phyloP scores from a whole-genome alignment of 2,329 filamentous ascomycete genomes.

The Calonectria henricotiae region DNA sequence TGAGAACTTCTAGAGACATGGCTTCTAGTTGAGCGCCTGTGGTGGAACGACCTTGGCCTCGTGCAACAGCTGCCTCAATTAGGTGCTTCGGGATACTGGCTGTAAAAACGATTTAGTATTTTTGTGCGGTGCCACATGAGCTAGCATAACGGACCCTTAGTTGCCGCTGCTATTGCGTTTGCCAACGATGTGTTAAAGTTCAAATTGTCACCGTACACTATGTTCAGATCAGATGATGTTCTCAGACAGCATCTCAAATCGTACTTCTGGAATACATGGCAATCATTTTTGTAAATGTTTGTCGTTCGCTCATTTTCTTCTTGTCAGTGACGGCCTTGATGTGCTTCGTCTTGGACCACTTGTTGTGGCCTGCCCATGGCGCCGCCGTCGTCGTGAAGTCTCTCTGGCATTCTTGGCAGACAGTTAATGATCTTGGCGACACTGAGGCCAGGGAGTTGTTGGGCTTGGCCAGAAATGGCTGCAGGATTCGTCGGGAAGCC shows the following conservation, averaged over 20 bases:
- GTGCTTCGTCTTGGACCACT: constrained; percentile 97
- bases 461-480: constrained; percentile 40
- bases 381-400: constrained; percentile 64
- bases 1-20: constrained; percentile 84
- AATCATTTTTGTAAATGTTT: constrained; percentile 80
- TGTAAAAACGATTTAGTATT: constrained; percentile 46
- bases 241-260: constrained; percentile 44
- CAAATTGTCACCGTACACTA: constrained; percentile 83
- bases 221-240: constrained; percentile 39
- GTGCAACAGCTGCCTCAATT: constrained; percentile 89
- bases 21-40: constrained; percentile 84
- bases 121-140: not conserved
- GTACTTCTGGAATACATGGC: constrained; percentile 82
- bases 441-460: constrained; percentile 29
- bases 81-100: constrained; percentile 86
- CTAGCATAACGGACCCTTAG: constrained; percentile 72
- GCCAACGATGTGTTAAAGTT: constrained; percentile 84
- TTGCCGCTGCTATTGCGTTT: constrained; percentile 81
- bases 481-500: constrained; percentile 40
- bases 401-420: constrained; percentile 68
- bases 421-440: constrained; percentile 36
- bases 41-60: constrained; percentile 87
- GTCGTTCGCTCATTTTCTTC: constrained; percentile 82
- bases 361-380: constrained; percentile 82
- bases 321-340: constrained; percentile 91